Base-by-base conservation (phyloP, 2,329 filamentous ascomycete species). In the Fusarium duplospermum region DNA sequence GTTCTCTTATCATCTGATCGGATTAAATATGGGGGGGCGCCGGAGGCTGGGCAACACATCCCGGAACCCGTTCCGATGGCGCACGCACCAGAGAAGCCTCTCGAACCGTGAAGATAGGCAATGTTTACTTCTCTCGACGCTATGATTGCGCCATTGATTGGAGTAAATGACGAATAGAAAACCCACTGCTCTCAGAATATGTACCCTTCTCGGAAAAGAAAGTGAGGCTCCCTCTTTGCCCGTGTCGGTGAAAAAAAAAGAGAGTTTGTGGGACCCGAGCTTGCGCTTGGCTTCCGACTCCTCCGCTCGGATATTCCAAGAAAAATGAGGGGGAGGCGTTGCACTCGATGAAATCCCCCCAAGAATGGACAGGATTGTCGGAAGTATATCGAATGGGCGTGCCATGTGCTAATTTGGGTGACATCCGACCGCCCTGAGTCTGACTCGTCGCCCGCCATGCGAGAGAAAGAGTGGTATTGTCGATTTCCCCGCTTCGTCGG, bases 1-100 rank as follows among this genome's bases (percentile, higher is more conserved):
- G 16, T n/a, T 16, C 29, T 35, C 64, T 36, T 57, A 74, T 74
- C 71, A 72, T 74, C 60, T 73, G 71, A 74, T 74, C 68, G 71
- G 71, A 66, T 71, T 47, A 57, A 40, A 29, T 42, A 62, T 20
- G 50, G 38, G 45, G 40, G 22, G 24, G 20, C 52, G 40, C 71
- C 71, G 67, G 50, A 29, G 27, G 66, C 22, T 67, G 58, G 36
- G 50, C 18, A 18, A 18, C 57, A 42, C 11, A 45, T 52, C 18
- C 57, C 67, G 71, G 71, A 31, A 69, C n/a, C 2, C 29, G 29
- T 69, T 45, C 71, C 71, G 71, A 69, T 56, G 57, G 67, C 45
- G 42, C 35, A 18, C 16, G 40, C 11, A 13, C 11, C 18, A 31
- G 38, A 47, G 38, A 61, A 45, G 20, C 29, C 33, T 29, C 35